Evolutionary conservation across 2,329 filamentous ascomycete genomes (phyloP).

Genomic region (Amauroascus verrucosus): DNA sequence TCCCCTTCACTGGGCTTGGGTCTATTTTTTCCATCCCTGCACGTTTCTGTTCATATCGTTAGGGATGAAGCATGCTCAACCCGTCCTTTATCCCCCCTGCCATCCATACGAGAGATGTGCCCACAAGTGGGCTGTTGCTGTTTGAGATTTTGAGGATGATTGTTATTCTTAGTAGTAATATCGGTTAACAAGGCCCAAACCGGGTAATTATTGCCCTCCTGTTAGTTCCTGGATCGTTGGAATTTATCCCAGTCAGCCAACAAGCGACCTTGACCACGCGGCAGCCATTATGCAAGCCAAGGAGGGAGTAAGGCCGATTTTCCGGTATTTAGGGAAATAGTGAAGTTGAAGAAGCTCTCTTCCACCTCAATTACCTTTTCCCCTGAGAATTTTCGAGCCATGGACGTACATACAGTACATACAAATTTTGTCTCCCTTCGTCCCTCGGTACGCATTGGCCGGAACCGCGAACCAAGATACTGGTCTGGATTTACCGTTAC

Average conservation of each 20-base stretch:
- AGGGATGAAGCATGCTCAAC: background rate
- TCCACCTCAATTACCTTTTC: background rate
- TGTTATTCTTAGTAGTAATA: slow-evolving; percentile 11
- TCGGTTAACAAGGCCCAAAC: slow-evolving; percentile 11
- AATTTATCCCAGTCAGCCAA: background rate
- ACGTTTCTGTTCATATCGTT: background rate
- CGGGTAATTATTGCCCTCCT: slow-evolving; percentile 4
- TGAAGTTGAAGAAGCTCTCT: background rate
- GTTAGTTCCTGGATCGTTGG: background rate
- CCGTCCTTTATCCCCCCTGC: background rate
- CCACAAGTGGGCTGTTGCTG: background rate
- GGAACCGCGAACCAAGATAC: background rate
- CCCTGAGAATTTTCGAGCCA: background rate
- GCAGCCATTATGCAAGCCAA: slow-evolving; percentile 10
- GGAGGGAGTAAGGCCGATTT: background rate
- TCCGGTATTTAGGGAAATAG: background rate
- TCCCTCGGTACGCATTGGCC: background rate
- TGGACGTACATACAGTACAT: background rate
- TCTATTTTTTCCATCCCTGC: background rate
- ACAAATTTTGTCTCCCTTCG: background rate
- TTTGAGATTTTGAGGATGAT: background rate
- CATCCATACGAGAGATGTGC: slow-evolving; percentile 2
- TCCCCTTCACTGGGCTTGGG: background rate
- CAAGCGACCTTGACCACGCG: slow-evolving; percentile 6
- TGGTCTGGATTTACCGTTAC: background rate